Evolutionary conservation across 2,329 filamentous ascomycete genomes (phyloP).

Genomic region (Phyllosticta ampelicida): DNA sequence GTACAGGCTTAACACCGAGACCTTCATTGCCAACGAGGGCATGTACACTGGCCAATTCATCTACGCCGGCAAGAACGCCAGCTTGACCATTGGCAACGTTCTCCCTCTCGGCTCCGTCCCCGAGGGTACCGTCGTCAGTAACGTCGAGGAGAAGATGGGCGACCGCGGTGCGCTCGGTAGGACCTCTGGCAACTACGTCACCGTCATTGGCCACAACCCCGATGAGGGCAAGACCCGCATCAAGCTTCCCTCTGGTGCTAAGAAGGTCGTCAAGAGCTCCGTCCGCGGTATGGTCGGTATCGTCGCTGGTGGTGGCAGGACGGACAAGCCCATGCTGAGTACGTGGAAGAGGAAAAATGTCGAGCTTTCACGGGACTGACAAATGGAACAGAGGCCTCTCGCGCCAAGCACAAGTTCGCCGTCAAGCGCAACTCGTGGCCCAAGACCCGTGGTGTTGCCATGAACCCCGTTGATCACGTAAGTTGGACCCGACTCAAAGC

Average conservation of each 20-base stretch:
- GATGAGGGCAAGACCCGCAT: conserved; percentile 96
- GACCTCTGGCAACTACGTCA: conserved; percentile 99
- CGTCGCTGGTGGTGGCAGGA: conserved; percentile 97
- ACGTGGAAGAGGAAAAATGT: conserved; percentile 30
- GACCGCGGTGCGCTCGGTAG: conserved; percentile 94
- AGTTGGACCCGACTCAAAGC: conserved; percentile 19
- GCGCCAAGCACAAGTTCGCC: conserved; percentile 99
- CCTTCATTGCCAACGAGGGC: conserved; percentile 99
- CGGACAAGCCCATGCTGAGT: conserved; percentile 98
- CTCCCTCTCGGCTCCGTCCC: conserved; percentile 89
- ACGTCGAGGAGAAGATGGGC: conserved; percentile 98
- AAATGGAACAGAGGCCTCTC: conserved; percentile 70
- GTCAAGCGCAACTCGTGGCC: conserved; percentile 99
- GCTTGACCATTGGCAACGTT: conserved; percentile 93
- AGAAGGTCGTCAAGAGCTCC: conserved; percentile 93
- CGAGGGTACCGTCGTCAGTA: conserved; percentile 98
- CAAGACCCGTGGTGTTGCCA: conserved; percentile 99
- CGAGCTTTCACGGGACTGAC: conserved; percentile 28
- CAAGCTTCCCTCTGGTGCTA: conserved; percentile 97
- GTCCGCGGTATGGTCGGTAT: conserved; percentile 99
- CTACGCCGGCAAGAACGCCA: conserved; percentile 99
- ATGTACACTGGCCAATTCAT: conserved; percentile 99
- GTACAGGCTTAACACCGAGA: conserved; percentile 97
- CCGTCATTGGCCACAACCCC: conserved; percentile 47
- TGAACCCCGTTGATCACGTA: conserved; percentile 99